Base-by-base conservation (phyloP, 805 yeast species). In the Scheffersomyces lignosus region DNA sequence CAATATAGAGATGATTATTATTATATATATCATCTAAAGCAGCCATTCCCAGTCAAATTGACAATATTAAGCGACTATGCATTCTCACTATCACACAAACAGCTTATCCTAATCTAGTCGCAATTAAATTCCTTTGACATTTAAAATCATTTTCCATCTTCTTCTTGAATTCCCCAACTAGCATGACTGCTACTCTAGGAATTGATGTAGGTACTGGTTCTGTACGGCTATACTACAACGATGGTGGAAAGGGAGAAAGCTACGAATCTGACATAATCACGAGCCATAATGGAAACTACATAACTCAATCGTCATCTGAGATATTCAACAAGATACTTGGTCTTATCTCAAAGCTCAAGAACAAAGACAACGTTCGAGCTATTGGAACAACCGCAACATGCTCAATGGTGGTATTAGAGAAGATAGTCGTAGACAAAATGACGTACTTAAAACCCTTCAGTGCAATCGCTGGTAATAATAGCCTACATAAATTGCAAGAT, bases 311-410 rank as follows among this genome's bases (percentile, higher is more conserved):
- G 18, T 58, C 76, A 0, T 29, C 13, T 1, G 70, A 74, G 34
- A 66, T 76, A 24, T 60, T 58, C 50, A 15, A 40, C 0, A 60
- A 63, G 1, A 53, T 71, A 12, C n/a, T 49, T 3, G 36, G 33
- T 4, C 56, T 66, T 24, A 33, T 64, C 12, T 23, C 15, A 14
- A 17, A 15, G 8, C 14, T 3, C 27, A 8, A 15, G 6, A 24
- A 24, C 7, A 23, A 4, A 14, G 20, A 41, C 33, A 15, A 36
- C 9, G 36, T 57, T 27, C 30, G 25, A 12, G 59, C 66, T 1
- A 52, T 69, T 20, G 66, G 71, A 4, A 65, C 74, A 5, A 70
- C 78, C 2, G 83, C 84, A 3, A 79, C 85, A 1, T 79, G 85
- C 41, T 78, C 83, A 0, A 58, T 78, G 65, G 83, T 74, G 8